Conservation (phyloP, 2,329 filamentous ascomycete genomes). For the Fusarium pseudograminearum region DNA sequence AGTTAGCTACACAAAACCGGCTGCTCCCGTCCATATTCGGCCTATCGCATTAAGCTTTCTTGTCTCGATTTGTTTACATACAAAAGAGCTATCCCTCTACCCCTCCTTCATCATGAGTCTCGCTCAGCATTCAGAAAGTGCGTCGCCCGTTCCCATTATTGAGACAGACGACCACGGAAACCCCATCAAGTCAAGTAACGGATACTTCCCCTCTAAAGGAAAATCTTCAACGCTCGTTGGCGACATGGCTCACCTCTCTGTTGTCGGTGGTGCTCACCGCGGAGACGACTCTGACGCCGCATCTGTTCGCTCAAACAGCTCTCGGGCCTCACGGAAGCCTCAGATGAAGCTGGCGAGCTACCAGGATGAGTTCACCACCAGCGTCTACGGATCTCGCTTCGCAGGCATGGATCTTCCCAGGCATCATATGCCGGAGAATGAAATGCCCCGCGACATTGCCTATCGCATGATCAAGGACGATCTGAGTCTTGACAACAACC, state of each 20-base stretch:
- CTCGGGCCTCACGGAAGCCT: slow-evolving; percentile 42
- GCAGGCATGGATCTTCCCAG: slow-evolving; percentile 83
- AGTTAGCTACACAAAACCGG: slow-evolving; percentile 12
- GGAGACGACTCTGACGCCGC: slow-evolving; percentile 47
- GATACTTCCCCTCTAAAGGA: slow-evolving; percentile 44
- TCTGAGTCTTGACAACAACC: slow-evolving; percentile 89
- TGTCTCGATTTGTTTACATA: background rate
- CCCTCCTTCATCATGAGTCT: slow-evolving; percentile 44
- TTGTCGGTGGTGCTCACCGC: slow-evolving; percentile 55
- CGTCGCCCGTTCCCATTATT: slow-evolving; percentile 47
- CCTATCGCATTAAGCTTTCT: slow-evolving; percentile 13
- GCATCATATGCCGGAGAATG: slow-evolving; percentile 86
- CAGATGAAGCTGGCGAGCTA: slow-evolving; percentile 63
- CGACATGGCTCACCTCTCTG: slow-evolving; percentile 65
- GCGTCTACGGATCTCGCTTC: slow-evolving; percentile 89
- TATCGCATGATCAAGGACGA: slow-evolving; percentile 98
- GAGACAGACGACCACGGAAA: slow-evolving; percentile 50
- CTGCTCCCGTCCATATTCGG: slow-evolving; percentile 29
- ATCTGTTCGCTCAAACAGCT: slow-evolving; percentile 44
- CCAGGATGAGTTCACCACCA: slow-evolving; percentile 74
- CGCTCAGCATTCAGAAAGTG: slow-evolving; percentile 32
- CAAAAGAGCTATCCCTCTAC: slow-evolving; percentile 25
- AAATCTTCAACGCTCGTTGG: slow-evolving; percentile 34
- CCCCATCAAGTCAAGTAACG: slow-evolving; percentile 46
- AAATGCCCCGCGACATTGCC: slow-evolving; percentile 94